phyloP scores from a whole-genome alignment of 2,329 filamentous ascomycete species.

The Chalaropsis ovoidea region DNA sequence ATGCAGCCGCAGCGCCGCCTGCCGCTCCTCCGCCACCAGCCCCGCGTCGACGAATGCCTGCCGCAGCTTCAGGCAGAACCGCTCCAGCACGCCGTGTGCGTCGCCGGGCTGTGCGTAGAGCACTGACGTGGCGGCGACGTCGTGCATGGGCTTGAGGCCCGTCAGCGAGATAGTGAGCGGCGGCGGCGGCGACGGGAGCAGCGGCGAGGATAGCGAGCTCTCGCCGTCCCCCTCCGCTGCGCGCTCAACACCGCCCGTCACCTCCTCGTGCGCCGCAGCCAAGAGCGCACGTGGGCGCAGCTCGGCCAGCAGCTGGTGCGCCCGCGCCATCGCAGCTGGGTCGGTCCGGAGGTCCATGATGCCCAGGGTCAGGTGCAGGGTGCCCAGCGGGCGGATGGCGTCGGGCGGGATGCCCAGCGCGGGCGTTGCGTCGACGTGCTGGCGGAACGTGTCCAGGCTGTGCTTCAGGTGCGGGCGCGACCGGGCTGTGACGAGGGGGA shows the following conservation, averaged over 20 bases:
- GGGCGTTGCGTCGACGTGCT: constrained; percentile 41
- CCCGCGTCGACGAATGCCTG: constrained; percentile 45
- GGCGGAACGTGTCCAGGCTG: constrained; percentile 51
- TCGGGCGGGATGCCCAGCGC: constrained; percentile 46
- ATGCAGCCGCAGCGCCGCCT: constrained; percentile 61
- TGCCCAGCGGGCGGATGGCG: constrained; percentile 66
- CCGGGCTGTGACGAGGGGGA: constrained; percentile 55
- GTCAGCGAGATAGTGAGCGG: constrained; percentile 40
- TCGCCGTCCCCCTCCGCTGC: not conserved
- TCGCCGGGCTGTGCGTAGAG: constrained; percentile 56
- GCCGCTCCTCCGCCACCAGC: constrained; percentile 45
- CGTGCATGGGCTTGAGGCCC: constrained; percentile 54
- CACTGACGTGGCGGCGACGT: constrained; percentile 46
- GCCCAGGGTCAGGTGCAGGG: constrained; percentile 76
- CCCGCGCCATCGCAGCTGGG: not conserved
- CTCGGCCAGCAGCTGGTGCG: constrained; percentile 34
- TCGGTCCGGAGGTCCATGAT: constrained; percentile 59
- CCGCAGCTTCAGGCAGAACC: constrained; percentile 49
- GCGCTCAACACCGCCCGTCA: constrained; percentile 25
- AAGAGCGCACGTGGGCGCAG: constrained; percentile 26
- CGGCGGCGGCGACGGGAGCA: constrained; percentile 5
- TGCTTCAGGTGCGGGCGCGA: constrained; percentile 56
- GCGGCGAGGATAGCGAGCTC: no score
- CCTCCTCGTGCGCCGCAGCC: constrained; percentile 7
- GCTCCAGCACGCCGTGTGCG: constrained; percentile 39